phyloP scores from a whole-genome alignment of 139 green algal genomes.

The Pseudopediastrum boryanum region DNA sequence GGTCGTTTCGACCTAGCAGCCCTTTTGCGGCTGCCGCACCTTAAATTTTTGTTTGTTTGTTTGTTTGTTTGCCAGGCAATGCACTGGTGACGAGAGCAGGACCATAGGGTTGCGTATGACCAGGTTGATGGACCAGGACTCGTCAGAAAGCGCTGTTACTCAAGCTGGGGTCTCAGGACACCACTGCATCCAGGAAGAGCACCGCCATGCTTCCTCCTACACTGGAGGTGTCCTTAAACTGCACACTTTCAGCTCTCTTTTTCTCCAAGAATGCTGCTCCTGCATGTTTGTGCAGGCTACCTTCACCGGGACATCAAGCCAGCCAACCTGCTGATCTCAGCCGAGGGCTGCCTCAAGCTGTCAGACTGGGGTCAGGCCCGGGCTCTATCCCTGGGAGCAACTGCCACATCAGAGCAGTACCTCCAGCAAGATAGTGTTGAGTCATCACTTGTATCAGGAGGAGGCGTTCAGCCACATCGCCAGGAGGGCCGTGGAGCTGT shows the following conservation, averaged over 20 bases:
- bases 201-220: background rate
- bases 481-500: background rate
- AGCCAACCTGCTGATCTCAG: slow-evolving; percentile 86
- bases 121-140: too few relatives aligned
- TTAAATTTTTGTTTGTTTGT: too few relatives aligned
- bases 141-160: too few relatives aligned
- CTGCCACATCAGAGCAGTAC: background rate
- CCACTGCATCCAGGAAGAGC: background rate
- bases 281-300: background rate
- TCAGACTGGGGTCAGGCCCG: slow-evolving; percentile 90
- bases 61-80: too few relatives aligned
- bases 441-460: slow-evolving; percentile 39
- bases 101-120: too few relatives aligned
- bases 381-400: background rate
- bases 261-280: background rate
- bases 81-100: too few relatives aligned
- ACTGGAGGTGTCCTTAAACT: background rate
- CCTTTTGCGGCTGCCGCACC: too few relatives aligned
- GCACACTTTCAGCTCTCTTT: background rate
- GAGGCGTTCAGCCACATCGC: background rate
- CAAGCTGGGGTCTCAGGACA: slow-evolving; percentile 47
- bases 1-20: too few relatives aligned
- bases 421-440: slow-evolving; percentile 9
- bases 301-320: slow-evolving; percentile 53
- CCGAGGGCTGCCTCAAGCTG: slow-evolving; percentile 78